These are phyloP conservation scores for Porogramme epimiltina DNA, from an alignment of 1,284 basidiomycete genomes.

Conservation along the genomic window DNA sequence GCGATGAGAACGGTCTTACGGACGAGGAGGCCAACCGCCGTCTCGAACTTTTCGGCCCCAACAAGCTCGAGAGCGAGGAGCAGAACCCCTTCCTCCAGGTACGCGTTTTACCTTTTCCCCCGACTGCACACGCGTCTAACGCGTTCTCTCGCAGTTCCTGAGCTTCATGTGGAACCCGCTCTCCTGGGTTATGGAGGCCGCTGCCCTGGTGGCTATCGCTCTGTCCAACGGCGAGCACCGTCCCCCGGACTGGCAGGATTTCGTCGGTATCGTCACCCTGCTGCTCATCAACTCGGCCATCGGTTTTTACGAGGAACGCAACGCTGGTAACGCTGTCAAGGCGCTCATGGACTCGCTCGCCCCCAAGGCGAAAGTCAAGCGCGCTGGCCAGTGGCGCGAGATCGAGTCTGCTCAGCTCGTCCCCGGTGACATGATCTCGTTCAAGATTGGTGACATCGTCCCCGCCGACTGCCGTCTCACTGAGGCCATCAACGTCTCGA, in stretches of 20 bases:
- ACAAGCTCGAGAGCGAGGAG: slow-evolving; percentile 91
- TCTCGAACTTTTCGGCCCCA: slow-evolving; percentile 94
- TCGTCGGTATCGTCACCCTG: slow-evolving; percentile 93
- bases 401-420: slow-evolving; percentile 89
- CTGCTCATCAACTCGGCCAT: slow-evolving; percentile 95
- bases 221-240: slow-evolving; percentile 89
- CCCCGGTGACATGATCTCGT: slow-evolving; percentile 91
- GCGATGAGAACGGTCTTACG: slow-evolving; percentile 78
- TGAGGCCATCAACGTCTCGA: slow-evolving; percentile 94
- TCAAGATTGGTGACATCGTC: slow-evolving; percentile 98
- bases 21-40: slow-evolving; percentile 80
- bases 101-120: slow-evolving; percentile 21
- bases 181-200: slow-evolving; percentile 99
- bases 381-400: slow-evolving; percentile 82
- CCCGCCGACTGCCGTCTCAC: slow-evolving; percentile 95
- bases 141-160: slow-evolving; percentile 70
- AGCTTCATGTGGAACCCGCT: slow-evolving; percentile 99
- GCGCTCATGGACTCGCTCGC: slow-evolving; percentile 99
- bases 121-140: slow-evolving; percentile 6
- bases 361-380: slow-evolving; percentile 93
- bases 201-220: slow-evolving; percentile 94
- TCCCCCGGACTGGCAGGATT: slow-evolving; percentile 96
- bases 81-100: slow-evolving; percentile 88
- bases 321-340: slow-evolving; percentile 98
- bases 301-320: slow-evolving; percentile 97